Percentiles rank a stretch among this genome's conserved stretches.
Evolutionary conservation across 352 stramenopile species (phyloP).

Genomic region (Hyaloperonospora brassicae): DNA sequence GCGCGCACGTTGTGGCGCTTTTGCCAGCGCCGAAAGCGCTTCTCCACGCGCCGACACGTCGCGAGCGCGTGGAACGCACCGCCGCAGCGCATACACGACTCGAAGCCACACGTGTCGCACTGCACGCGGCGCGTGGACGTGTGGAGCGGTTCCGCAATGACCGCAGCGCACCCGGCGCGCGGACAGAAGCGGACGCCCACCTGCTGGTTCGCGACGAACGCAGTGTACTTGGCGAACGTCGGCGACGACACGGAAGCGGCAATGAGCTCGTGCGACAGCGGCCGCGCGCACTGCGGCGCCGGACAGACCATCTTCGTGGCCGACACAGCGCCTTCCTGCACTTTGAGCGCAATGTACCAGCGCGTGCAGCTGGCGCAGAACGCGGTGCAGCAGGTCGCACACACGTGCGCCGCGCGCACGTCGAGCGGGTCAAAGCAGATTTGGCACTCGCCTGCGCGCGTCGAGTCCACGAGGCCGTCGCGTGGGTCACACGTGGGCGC

Average conservation of each 20-base stretch:
- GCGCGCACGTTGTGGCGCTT: slow-evolving; percentile 59
- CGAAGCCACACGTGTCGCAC: slow-evolving; percentile 36
- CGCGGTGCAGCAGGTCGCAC: slow-evolving; percentile 29
- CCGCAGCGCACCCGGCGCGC: slow-evolving; percentile 46
- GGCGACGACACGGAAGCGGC: slow-evolving; percentile 39
- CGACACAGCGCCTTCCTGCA: slow-evolving; percentile 68
- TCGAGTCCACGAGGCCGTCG: slow-evolving; percentile 23
- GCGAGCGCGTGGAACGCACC: slow-evolving; percentile 47
- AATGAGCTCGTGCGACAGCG: slow-evolving; percentile 46
- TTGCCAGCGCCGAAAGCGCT: slow-evolving; percentile 59
- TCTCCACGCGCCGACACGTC: slow-evolving; percentile 53
- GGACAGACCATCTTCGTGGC: slow-evolving; percentile 66
- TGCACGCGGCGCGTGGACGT: slow-evolving; percentile 35
- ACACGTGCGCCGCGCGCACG: slow-evolving; percentile 36
- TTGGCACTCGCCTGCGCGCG: slow-evolving; percentile 40
- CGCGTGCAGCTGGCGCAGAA: slow-evolving; percentile 60
- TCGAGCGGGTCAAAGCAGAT: slow-evolving; percentile 71
- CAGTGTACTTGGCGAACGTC: slow-evolving; percentile 56
- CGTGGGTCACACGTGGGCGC: slow-evolving; percentile 5
- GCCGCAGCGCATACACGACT: slow-evolving; percentile 69
- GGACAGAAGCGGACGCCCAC: slow-evolving; percentile 67
- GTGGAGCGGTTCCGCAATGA: slow-evolving; percentile 50
- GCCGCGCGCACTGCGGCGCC: slow-evolving; percentile 40
- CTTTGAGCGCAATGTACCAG: slow-evolving; percentile 73
- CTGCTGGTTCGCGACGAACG: slow-evolving; percentile 57